Evolutionary conservation across 2,329 filamentous ascomycete genomes (phyloP).

Genomic region (Elsinoe ampelina): DNA sequence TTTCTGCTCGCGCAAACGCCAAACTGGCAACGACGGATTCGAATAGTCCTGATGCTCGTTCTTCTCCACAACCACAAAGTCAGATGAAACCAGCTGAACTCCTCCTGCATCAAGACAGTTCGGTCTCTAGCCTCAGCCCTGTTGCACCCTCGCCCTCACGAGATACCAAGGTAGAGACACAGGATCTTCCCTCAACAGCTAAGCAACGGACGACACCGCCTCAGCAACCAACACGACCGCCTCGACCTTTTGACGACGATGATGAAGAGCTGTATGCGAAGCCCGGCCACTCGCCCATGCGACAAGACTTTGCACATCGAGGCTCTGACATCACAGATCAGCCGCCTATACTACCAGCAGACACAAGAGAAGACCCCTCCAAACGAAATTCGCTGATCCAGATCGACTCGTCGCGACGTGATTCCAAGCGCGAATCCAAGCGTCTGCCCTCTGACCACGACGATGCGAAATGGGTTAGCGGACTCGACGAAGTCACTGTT

Average conservation of each 20-base stretch:
- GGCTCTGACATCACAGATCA: not conserved
- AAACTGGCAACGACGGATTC: not conserved
- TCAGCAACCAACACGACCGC: not conserved
- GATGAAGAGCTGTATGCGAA: conserved; percentile 9
- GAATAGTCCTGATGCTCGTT: not conserved
- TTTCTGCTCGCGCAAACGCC: not conserved
- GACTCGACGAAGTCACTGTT: conserved; percentile 5
- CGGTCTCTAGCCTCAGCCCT: conserved; percentile 1
- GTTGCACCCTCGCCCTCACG: not conserved
- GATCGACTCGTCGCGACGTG: not conserved
- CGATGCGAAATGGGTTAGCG: conserved; percentile 11
- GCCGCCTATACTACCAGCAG: not conserved
- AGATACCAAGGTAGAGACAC: not conserved
- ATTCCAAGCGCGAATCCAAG: not conserved
- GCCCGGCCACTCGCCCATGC: conserved; percentile 1
- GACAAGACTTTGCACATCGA: conserved; percentile 5
- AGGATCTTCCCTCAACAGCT: not conserved
- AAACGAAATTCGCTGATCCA: not conserved
- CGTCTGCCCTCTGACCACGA: conserved; percentile 2
- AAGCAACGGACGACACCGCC: not conserved
- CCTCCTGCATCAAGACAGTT: not conserved
- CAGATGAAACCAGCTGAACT: not conserved
- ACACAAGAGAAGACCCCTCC: not conserved
- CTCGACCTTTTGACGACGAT: conserved; percentile 3
- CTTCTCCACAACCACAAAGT: not conserved